phyloP scores from a whole-genome alignment of 208 protist species.

The Acanthamoeba sp. region DNA sequence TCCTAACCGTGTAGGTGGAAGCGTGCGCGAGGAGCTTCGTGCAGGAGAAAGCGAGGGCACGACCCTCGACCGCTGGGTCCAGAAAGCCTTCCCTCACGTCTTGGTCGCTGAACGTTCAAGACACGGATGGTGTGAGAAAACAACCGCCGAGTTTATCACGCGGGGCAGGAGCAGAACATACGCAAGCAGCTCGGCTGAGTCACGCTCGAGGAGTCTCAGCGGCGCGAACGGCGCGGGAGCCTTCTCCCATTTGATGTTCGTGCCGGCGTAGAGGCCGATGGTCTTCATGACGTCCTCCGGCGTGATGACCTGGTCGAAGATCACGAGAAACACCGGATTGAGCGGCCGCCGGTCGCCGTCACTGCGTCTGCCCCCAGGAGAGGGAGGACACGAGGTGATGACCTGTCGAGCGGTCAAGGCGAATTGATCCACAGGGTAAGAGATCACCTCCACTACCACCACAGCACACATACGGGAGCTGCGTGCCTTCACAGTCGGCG shows the following conservation, averaged over 20 bases:
- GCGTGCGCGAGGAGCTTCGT: neutral
- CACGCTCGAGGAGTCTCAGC: neutral
- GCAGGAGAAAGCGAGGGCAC: neutral
- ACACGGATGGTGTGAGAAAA: no score
- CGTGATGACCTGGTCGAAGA: conserved; percentile 53
- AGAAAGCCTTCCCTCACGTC: neutral
- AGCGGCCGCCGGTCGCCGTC: neutral
- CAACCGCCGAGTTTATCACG: neutral
- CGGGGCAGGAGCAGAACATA: neutral
- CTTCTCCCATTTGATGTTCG: conserved; percentile 40
- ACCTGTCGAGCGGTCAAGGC: no score
- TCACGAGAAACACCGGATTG: conserved; percentile 12
- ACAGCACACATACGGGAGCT: neutral
- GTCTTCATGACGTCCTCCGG: conserved; percentile 49
- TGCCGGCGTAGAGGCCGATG: neutral
- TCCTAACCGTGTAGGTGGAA: neutral
- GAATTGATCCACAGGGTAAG: no score
- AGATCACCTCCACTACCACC: no score
- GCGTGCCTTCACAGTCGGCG: conserved; percentile 29
- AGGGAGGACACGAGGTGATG: neutral
- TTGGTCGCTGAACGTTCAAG: neutral
- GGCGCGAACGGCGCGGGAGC: neutral
- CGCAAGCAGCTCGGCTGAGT: neutral
- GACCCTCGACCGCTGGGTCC: neutral
- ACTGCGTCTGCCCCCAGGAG: neutral